Percentiles rank a stretch among this genome's conserved stretches.
Conservation (phyloP, 495 filamentous ascomycete genomes). For the Bacidia rubella region DNA sequence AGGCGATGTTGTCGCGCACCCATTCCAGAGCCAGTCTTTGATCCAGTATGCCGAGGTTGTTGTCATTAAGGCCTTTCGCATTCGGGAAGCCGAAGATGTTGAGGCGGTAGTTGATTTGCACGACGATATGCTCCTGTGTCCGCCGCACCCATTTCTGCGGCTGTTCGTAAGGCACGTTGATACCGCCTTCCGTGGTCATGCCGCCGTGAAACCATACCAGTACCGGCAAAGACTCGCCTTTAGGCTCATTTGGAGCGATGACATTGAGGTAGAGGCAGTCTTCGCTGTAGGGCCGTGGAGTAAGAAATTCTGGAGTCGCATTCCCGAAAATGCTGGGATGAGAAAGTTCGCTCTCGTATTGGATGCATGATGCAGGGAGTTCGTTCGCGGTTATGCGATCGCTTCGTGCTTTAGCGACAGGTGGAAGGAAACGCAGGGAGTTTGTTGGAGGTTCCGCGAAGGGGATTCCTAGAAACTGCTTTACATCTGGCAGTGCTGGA, state of each 20-base stretch:
- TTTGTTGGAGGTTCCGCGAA: slow-evolving; percentile 23
- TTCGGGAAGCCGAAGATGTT: slow-evolving; percentile 53
- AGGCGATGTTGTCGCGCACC: slow-evolving; percentile 40
- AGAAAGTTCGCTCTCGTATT: slow-evolving; percentile 5
- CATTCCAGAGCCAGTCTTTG: slow-evolving; percentile 34
- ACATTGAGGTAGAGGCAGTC: slow-evolving; percentile 43
- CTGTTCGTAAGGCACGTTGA: slow-evolving; percentile 31
- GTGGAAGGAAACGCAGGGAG: slow-evolving; percentile 16
- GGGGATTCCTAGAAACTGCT: slow-evolving; percentile 26
- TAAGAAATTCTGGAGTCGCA: not conserved
- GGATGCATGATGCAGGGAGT: slow-evolving; percentile 2
- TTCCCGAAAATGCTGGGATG: slow-evolving; percentile 2
- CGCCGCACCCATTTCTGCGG: slow-evolving; percentile 29
- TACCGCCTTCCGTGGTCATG: slow-evolving; percentile 28
- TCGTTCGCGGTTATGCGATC: not conserved
- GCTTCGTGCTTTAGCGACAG: slow-evolving; percentile 5
- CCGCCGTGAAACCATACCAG: slow-evolving; percentile 36
- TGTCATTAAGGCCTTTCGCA: slow-evolving; percentile 32
- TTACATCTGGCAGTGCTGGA: slow-evolving; percentile 19
- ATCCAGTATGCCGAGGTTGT: slow-evolving; percentile 17
- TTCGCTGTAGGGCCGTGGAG: slow-evolving; percentile 21
- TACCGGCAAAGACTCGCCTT: slow-evolving; percentile 27
- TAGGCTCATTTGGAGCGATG: slow-evolving; percentile 30
- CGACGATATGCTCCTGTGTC: slow-evolving; percentile 41
- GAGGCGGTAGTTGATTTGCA: slow-evolving; percentile 51